Conservation (phyloP, 2,329 filamentous ascomycete species). For the Cercospora sojina region DNA sequence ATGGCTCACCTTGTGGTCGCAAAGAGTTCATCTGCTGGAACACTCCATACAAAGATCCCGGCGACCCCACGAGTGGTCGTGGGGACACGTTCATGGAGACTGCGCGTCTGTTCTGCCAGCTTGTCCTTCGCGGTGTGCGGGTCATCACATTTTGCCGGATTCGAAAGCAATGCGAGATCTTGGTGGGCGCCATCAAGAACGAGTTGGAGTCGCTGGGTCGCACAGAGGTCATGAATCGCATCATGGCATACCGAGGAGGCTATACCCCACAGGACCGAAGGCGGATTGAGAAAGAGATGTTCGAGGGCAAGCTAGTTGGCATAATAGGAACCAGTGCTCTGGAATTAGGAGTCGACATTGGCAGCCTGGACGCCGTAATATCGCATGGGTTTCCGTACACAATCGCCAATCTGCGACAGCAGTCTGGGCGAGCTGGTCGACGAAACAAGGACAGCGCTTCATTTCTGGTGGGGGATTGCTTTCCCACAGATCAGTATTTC, state of each 20-base stretch:
- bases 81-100: conserved; percentile 80
- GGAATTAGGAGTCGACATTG: conserved; percentile 93
- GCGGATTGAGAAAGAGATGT: conserved; percentile 92
- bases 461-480: conserved; percentile 83
- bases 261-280: conserved; percentile 90
- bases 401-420: conserved; percentile 89
- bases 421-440: conserved; percentile 87
- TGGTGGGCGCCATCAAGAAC: conserved; percentile 75
- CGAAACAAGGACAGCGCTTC: conserved; percentile 92
- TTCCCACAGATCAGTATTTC: conserved; percentile 90
- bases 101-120: conserved; percentile 85
- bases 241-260: conserved; percentile 94
- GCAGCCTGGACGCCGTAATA: conserved; percentile 86
- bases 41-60: conserved; percentile 87
- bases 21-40: conserved; percentile 99
- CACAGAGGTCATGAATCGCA: conserved; percentile 70
- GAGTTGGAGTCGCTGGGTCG: conserved; percentile 74
- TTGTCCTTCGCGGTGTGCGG: conserved; percentile 82
- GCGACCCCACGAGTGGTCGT: conserved; percentile 80
- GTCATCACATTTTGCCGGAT: conserved; percentile 92
- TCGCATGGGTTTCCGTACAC: conserved; percentile 95
- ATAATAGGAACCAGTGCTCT: conserved; percentile 92
- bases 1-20: conserved; percentile 85
- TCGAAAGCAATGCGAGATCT: conserved; percentile 80
- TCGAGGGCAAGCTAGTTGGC: conserved; percentile 86